Evolutionary conservation across 78 protist genomes (phyloP), one percentile per base, ranked within the genome.

Genomic region (Mastigamoeba balamuthi): DNA sequence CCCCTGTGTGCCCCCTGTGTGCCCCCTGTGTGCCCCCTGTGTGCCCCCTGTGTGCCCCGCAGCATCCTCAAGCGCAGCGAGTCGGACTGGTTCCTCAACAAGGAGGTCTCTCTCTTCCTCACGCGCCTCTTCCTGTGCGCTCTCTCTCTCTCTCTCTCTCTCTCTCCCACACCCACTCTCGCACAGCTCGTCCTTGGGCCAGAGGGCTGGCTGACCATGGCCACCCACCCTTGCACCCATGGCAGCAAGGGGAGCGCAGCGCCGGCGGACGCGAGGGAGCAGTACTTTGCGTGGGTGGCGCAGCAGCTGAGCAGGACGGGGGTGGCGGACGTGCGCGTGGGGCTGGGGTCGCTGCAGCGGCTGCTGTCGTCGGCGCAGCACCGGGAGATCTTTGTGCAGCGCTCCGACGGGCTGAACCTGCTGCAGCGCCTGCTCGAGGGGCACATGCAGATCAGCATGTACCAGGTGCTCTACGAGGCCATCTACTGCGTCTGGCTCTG

Each of bases 401-500:
- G 17, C 17, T 48, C 58, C 17, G 58, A 48, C 58, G 17, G 33
- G 17, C 58, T 48, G 58, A 48, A 30, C n/a, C 29, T 42, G n/a
- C 10, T 66, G 40, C 9, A 42, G 37, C 1, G 30, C 30, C 1
- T 0, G 33, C 63, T 40, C 0, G 3, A 44, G 33, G 69, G 86
- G 42, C 73, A 73, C 58, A 29, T 77, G 43, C 41, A 64, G 27
- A 67, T 83, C 43, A 29, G 71, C 7, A 33, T 66, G 35, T 23
- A 40, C 40, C 88, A 84, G 44, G 72, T 85, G 80, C 58, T 44
- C 52, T 84, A 84, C 78, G 43, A 91, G 78, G 36, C 66, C 52
- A 29, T 90, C 73, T 87, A 27, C 79, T 37, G 72, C 82, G 40
- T 86, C 30, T 92, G 95, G 95, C 64, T 82, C n/a, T 66, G 89